phyloP scores from a whole-genome alignment of 228 moss, liverwort and hornwort genomes.

The Sphagnum magellanicum region DNA sequence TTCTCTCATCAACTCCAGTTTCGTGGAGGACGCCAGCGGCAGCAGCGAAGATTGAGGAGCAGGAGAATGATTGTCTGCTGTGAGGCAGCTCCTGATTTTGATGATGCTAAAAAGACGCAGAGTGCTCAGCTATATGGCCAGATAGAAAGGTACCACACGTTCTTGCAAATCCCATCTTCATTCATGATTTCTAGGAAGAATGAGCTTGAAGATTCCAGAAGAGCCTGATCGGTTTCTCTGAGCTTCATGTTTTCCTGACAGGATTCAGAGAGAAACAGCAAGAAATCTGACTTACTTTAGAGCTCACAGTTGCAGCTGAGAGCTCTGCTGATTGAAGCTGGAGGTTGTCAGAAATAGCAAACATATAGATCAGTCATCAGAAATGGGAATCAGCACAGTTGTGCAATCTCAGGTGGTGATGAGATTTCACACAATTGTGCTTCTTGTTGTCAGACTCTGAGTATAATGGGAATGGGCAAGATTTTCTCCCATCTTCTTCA shows the following conservation, averaged over 20 bases:
- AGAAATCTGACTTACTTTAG: no score
- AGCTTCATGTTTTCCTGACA: no score
- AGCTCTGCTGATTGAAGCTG: not conserved
- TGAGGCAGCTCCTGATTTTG: conserved; percentile 35
- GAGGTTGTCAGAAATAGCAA: no score
- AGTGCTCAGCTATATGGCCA: conserved; percentile 68
- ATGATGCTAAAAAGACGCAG: conserved; percentile 42
- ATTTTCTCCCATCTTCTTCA: not conserved
- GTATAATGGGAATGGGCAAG: not conserved
- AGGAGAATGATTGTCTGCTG: not conserved
- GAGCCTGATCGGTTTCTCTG: no score
- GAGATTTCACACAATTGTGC: not conserved
- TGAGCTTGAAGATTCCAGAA: not conserved
- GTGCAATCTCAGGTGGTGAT: no score
- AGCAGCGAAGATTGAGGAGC: not conserved
- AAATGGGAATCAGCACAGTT: no score
- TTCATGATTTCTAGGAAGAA: not conserved
- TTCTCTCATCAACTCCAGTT: not conserved
- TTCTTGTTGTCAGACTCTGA: not conserved
- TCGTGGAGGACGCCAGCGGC: not conserved
- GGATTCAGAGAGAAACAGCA: no score
- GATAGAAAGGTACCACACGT: conserved; percentile 47
- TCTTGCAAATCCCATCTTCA: conserved; percentile 2
- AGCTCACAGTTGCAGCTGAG: not conserved
- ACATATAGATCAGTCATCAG: no score